Percentiles rank a stretch among this genome's conserved stretches.
Evolutionary conservation across 2,329 filamentous ascomycete genomes (phyloP).

Genomic region (Dendryphion nanum): DNA sequence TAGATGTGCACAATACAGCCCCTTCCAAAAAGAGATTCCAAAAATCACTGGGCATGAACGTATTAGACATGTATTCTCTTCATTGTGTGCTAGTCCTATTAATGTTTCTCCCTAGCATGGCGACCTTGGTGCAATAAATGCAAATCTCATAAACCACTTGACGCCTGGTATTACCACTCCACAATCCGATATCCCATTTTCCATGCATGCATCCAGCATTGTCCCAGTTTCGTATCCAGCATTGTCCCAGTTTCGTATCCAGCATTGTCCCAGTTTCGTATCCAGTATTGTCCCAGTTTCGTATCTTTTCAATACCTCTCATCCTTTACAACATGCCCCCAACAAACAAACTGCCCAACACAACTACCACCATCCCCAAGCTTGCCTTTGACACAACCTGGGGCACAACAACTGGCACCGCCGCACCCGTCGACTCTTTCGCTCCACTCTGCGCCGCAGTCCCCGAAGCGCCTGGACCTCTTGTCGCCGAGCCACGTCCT

Average conservation of each 20-base stretch:
- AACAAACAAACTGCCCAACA: constrained; percentile 24
- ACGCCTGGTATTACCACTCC: constrained; percentile 1
- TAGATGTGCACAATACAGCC: too few species aligned
- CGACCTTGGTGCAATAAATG: too few species aligned
- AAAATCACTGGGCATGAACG: too few species aligned
- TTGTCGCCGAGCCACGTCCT: too few species aligned
- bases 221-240: neutral
- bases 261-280: neutral
- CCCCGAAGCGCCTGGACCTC: constrained; percentile 10
- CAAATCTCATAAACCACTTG: too few species aligned
- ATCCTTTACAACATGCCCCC: constrained; percentile 26
- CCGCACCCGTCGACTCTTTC: constrained; percentile 14
- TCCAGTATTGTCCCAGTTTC: neutral
- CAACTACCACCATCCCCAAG: constrained; percentile 25
- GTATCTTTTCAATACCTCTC: neutral
- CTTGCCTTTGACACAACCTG: constrained; percentile 27
- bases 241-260: neutral
- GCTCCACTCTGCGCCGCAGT: constrained; percentile 6
- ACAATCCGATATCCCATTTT: too few species aligned
- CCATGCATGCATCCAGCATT: neutral
- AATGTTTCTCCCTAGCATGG: too few species aligned
- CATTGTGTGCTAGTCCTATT: too few species aligned
- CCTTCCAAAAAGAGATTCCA: too few species aligned
- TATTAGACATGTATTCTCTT: too few species aligned
- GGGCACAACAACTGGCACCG: constrained; percentile 8